These are phyloP conservation scores for Cytospora paraplurivora DNA, from an alignment of 2,329 filamentous ascomycete species.

Conservation along the genomic window DNA sequence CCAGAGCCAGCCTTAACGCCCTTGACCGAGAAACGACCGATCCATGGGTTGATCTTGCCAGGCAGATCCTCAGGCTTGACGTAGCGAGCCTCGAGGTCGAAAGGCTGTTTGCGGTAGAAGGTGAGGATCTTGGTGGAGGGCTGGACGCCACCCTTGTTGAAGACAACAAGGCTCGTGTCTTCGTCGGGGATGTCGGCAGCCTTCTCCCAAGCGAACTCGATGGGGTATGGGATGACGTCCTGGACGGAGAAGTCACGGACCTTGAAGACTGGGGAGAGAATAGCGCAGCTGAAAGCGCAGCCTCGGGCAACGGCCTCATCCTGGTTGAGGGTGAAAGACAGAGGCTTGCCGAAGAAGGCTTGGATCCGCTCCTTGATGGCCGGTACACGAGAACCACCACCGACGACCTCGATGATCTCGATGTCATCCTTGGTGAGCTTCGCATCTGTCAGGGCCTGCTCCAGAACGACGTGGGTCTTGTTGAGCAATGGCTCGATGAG, in stretches of 20 bases:
- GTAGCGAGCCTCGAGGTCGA: constrained; percentile 94
- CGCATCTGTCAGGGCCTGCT: constrained; percentile 92
- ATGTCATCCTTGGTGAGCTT: constrained; percentile 91
- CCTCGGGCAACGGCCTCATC: constrained; percentile 96
- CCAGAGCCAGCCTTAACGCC: constrained; percentile 83
- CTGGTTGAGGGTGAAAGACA: constrained; percentile 97
- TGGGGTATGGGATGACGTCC: constrained; percentile 97
- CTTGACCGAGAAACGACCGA: constrained; percentile 97
- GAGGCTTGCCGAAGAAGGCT: constrained; percentile 85
- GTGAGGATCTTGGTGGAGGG: constrained; percentile 99
- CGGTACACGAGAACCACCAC: constrained; percentile 92
- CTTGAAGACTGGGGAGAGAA: constrained; percentile 95
- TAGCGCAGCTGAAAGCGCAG: constrained; percentile 96
- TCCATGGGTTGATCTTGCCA: constrained; percentile 90
- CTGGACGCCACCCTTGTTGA: constrained; percentile 95
- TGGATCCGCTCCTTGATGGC: constrained; percentile 87
- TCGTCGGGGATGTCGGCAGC: constrained; percentile 97
- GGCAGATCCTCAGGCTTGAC: constrained; percentile 83
- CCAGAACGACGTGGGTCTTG: constrained; percentile 72
- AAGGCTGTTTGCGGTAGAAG: constrained; percentile 97
- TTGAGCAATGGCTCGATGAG: constrained; percentile 83
- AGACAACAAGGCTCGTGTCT: constrained; percentile 95
- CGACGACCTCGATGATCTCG: constrained; percentile 89
- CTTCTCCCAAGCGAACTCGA: constrained; percentile 99
- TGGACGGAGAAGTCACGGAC: constrained; percentile 97